Conservation (phyloP, 2,329 filamentous ascomycete species). For the Endothia cerciana region DNA sequence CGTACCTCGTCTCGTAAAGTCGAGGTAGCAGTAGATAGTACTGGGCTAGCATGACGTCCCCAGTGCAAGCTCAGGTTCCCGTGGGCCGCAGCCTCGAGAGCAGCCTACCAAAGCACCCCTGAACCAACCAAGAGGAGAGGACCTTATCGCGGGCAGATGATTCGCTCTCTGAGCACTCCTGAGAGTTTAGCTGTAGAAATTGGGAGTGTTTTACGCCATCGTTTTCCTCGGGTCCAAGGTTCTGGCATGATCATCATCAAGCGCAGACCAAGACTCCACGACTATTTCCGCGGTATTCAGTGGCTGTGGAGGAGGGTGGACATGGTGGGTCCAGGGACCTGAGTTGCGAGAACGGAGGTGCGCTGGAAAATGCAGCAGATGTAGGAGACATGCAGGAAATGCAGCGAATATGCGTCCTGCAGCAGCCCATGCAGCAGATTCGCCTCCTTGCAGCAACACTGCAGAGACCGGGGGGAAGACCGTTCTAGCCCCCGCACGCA, state of each 20-base stretch:
- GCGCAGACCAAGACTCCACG: background rate
- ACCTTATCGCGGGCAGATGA: constrained; percentile 27
- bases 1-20: background rate
- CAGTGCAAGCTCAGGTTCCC: background rate
- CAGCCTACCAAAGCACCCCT: background rate
- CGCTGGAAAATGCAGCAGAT: background rate
- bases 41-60: background rate
- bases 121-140: background rate
- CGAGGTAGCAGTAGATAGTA: too few species aligned
- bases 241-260: background rate
- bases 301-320: background rate
- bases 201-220: constrained; percentile 25
- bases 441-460: background rate
- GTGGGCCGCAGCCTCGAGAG: constrained; percentile 1
- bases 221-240: constrained; percentile 11
- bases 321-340: background rate
- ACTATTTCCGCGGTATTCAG: background rate
- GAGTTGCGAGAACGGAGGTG: background rate
- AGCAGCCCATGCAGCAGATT: background rate
- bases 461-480: background rate
- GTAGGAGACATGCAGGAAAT: background rate
- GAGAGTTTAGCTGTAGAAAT: constrained; percentile 25
- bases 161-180: constrained; percentile 7
- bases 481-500: background rate
- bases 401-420: background rate